Base-by-base conservation (phyloP, 768 basidiomycete genomes). In the Hysterangium stoloniferum region DNA sequence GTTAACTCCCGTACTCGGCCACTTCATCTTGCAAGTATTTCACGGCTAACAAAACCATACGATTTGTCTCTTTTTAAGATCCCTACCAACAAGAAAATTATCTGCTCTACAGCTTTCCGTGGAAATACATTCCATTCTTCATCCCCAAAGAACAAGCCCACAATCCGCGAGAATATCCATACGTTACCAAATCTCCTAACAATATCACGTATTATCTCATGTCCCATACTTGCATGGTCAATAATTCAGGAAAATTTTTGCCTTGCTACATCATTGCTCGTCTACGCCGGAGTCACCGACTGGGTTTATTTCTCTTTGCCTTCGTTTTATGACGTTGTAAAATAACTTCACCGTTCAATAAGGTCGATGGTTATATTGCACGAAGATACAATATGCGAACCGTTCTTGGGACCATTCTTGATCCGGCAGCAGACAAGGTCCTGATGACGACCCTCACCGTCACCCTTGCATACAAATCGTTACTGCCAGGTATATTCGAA, bases 381-480 rank as follows among this genome's bases (percentile, higher is more conserved):
- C 74, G 96, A 57, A 76, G 76, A 50, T 97, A 75, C 71, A 82
- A 86, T 24, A 90, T 89, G 85, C 77, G 77, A 46, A 81, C 89
- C 11, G 92, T 98, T n/a, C 73, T 98, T 17, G 96, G 96, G 17
- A 88, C 89, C 7, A 92, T 98, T 52, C 75, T 99, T 11, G 96
- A 99, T 64, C 96, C 96, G 11, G 91, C 95, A 0, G 96, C 96
- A 2, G 96, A 99, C 75, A 99, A 99, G 66, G 74, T 80, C 9
- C 70, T 99, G 36, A 86, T 99, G 85, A 95, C 96, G 1, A 97
- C 94, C 1, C 70, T 99, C 59, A 90, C 89, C 0, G 69, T 93
- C 41, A 85, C 92, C 1, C 68, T 99, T 54, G 80, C 91, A 0
- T 78, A 86, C 75, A 84, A 87, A 56, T 83, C 79, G 19, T 71